Conservation (phyloP, 179 eudicot species). For the Monotropa hypopitys region DNA sequence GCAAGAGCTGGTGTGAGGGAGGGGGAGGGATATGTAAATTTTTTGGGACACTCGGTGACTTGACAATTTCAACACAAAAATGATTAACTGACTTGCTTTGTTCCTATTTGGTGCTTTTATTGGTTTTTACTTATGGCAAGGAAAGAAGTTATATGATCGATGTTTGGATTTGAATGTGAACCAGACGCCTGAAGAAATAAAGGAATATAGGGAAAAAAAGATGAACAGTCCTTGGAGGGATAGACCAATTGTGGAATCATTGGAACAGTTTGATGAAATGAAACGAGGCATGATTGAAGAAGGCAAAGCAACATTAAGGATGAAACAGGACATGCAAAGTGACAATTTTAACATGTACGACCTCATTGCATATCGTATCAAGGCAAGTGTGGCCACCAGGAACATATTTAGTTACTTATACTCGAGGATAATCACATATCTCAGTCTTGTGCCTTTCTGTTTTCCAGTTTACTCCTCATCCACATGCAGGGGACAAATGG, state of each 20-base stretch:
- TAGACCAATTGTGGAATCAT: conserved; percentile 71
- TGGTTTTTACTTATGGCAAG: background rate
- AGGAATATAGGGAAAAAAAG: conserved; percentile 79
- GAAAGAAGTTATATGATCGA: background rate
- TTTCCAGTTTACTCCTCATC: conserved; percentile 84
- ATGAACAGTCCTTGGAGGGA: conserved; percentile 97
- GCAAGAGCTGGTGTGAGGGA: background rate
- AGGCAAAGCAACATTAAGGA: conserved; percentile 87
- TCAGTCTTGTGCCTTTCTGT: conserved; percentile 4
- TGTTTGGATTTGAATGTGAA: conserved; percentile 6
- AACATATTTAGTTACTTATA: background rate
- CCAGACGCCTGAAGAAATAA: conserved; percentile 77
- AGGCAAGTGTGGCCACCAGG: conserved; percentile 35
- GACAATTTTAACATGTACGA: conserved; percentile 90
- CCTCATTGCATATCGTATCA: conserved; percentile 90
- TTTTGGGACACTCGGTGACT: background rate
- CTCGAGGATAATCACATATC: background rate
- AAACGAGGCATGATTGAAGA: conserved; percentile 73
- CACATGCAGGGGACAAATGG: conserved; percentile 97
- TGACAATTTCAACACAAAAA: background rate
- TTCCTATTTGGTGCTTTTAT: background rate
- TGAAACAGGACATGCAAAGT: conserved; percentile 96
- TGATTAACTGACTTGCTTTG: background rate
- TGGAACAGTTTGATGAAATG: conserved; percentile 75
- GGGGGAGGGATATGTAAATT: no score